These are phyloP conservation scores for Mucor mucedo DNA, from an alignment of 371 early-diverging fungal genomes.

Conservation along the genomic window DNA sequence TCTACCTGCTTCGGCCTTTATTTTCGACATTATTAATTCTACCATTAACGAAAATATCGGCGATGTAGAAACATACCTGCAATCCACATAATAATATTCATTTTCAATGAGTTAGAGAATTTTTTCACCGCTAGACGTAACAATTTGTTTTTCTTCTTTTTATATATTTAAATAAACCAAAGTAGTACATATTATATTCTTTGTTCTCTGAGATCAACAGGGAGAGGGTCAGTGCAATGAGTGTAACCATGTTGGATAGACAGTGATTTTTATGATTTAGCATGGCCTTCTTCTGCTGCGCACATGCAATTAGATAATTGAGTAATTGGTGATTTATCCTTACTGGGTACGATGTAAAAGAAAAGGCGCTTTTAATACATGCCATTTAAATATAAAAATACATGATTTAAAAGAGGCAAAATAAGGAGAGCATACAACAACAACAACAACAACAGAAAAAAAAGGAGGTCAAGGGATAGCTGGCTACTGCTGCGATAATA, in stretches of 20 bases:
- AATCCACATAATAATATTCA: no score
- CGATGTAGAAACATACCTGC: not conserved
- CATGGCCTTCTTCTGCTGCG: no score
- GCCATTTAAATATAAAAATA: not conserved
- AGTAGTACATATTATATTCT: not conserved
- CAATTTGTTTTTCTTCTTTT: not conserved
- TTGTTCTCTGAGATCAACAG: no score
- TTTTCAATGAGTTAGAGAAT: no score
- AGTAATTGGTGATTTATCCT: not conserved
- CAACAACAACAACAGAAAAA: not conserved
- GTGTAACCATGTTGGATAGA: no score
- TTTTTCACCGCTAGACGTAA: no score
- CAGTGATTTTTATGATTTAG: no score
- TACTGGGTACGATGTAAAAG: not conserved
- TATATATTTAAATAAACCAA: not conserved
- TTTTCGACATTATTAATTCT: conserved; percentile 18
- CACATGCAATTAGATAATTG: no score
- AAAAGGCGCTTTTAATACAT: not conserved
- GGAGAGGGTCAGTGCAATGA: no score
- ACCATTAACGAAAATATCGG: not conserved
- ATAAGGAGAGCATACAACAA: conserved; percentile 5
- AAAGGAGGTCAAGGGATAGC: not conserved
- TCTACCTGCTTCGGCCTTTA: conserved; percentile 22
- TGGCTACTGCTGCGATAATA: not conserved
- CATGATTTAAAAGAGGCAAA: not conserved